These are phyloP conservation scores for Cytospora leucostoma DNA, from an alignment of 2,329 filamentous ascomycete genomes.

Conservation along the genomic window DNA sequence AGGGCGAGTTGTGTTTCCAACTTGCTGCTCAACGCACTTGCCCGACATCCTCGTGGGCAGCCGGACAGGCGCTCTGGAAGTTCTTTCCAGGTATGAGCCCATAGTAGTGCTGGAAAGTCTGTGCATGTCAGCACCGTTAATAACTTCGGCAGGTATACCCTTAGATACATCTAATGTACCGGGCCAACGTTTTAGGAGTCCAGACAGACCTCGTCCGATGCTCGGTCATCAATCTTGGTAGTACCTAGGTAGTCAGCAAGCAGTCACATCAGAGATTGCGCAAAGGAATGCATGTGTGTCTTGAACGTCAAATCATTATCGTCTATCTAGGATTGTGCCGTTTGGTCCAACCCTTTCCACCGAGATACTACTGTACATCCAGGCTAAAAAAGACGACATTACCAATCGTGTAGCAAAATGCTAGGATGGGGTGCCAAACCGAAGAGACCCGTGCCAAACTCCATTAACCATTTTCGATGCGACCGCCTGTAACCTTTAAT, in stretches of 20 bases:
- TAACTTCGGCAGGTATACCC: no score
- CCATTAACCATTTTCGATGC: conserved; percentile 45
- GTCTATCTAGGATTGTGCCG: conserved; percentile 25
- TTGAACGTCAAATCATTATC: conserved; percentile 28
- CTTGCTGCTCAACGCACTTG: no score
- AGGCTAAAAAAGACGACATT: conserved; percentile 25
- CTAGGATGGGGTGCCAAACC: conserved; percentile 35
- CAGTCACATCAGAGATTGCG: neutral
- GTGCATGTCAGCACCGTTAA: no score
- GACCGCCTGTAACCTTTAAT: conserved; percentile 32
- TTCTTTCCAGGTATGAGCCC: no score
- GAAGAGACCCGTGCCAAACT: conserved; percentile 41
- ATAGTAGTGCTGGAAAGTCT: no score
- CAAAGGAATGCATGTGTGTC: neutral
- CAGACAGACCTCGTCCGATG: neutral
- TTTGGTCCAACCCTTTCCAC: conserved; percentile 17
- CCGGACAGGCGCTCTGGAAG: no score
- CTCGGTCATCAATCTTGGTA: neutral
- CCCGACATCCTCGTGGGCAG: no score
- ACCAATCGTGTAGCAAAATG: conserved; percentile 26
- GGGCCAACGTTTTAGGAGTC: no score
- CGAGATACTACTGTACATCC: conserved; percentile 27
- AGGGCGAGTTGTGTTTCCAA: no score
- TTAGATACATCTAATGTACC: no score
- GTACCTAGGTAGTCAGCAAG: neutral